Base-by-base conservation (phyloP, 805 yeast species). In the Candida verbasci region DNA sequence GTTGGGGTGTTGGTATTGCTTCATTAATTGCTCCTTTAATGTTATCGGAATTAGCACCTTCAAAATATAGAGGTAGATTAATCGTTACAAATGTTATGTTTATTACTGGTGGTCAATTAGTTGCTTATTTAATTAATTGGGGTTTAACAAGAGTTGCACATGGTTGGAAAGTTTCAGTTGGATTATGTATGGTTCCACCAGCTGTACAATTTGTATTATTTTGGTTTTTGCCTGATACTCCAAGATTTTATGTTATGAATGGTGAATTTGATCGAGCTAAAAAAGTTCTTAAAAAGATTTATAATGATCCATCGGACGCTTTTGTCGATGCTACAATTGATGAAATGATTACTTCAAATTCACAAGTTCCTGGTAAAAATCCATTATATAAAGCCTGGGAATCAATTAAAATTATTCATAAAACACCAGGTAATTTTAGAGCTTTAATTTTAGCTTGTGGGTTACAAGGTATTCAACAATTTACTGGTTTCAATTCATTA, bases 1-100 rank as follows among this genome's bases (percentile, higher is more conserved):
- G 98, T 12, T 85, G 86, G 60, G 97, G 96, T 49, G 97, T 91
- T 18, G 98, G 98, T 48, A 74, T 86, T 38, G 97, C 97, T 1
- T 88, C 97, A 2, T 68, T 91, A 37, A 82, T 87, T 38, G 87
- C 97, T n/a, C 98, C 98, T 1, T 69, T 91, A 39, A 89, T 88
- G 70, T 84, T 91, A 43, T 72, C 87, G 38, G 98, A 91, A 60
- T 74, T 89, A 56, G 95, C 97, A 3, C 97, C 98, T 20, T 76
- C 93, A 11, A 77, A 80, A 57, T 86, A 86, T 56, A 76, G 98
- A 56, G 97, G 97, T 38, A 73, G 97, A 44, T 71, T 91, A 37
- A 93, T 94, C 24, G 86, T 89, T 6, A 74, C 89, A 40, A 88
- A 89, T 59, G 87, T 89, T 40, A 64, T 91, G 49, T 87, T 93